Evolutionary conservation across 176 grass and related monocot genomes (phyloP).

Genomic region (Oryza coarctata): DNA sequence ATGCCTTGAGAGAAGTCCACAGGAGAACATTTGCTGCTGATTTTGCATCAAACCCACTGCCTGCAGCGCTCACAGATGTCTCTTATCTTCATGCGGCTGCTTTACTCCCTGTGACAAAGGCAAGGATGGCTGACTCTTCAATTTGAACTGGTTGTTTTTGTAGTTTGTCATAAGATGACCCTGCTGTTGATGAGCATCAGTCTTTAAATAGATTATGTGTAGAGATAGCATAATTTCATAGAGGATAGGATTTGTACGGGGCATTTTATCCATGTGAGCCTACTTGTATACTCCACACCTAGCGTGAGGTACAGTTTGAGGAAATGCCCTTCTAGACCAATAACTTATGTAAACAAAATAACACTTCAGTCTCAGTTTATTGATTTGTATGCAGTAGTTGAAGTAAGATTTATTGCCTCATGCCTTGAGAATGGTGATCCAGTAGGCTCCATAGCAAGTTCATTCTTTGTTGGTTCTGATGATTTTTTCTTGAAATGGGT

Average conservation of each 20-base stretch:
- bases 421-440: slow-evolving; percentile 6
- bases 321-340: background rate
- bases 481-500: background rate
- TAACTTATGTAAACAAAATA: slow-evolving; percentile 6
- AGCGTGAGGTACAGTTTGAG: background rate
- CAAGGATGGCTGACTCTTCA: slow-evolving; percentile 38
- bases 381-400: background rate
- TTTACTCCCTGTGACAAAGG: slow-evolving; percentile 92
- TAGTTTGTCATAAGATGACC: background rate
- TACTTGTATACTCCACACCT: slow-evolving; percentile 13
- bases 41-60: slow-evolving; percentile 72
- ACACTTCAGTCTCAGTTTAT: background rate
- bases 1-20: slow-evolving; percentile 96
- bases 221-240: slow-evolving; percentile 8
- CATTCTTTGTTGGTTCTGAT: slow-evolving; percentile 20
- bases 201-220: slow-evolving; percentile 1
- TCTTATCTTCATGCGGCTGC: slow-evolving; percentile 98
- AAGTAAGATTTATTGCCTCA: background rate
- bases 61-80: slow-evolving; percentile 83
- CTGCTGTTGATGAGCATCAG: background rate
- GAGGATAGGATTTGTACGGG: background rate
- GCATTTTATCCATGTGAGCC: slow-evolving; percentile 9
- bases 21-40: slow-evolving; percentile 88
- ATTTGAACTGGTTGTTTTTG: slow-evolving; percentile 13
- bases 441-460: background rate